Evolutionary conservation across 345 rosid genomes (phyloP), one percentile per base, ranked within the genome.

Genomic region (Raphanus raphanistrum): DNA sequence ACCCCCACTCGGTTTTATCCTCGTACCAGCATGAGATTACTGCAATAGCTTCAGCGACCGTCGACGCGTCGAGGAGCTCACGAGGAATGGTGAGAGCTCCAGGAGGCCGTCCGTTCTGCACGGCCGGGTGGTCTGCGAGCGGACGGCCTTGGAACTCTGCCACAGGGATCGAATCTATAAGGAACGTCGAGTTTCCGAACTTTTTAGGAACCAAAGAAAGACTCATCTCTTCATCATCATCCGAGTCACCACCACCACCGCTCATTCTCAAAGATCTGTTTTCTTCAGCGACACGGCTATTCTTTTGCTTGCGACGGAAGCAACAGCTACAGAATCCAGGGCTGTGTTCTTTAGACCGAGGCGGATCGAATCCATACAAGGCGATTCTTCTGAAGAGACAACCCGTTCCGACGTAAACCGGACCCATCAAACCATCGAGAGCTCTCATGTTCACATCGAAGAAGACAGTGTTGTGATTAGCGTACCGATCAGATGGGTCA

Each of bases 1-100:
- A 87, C 2, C 97, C 92, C 94, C 97, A 89, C 68, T 89, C 97
- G 0, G 92, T 91, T 83, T 84, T 88, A 66, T 91, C 97, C 77
- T 91, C 97, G 12, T 89, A 89, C 79, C 87, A 91, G 76, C 97
- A 91, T 9, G 97, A 91, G 70, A 91, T 87, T 11, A 88, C 92
- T 72, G 87, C 85, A 43, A 89, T 91, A 43, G 94, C 97, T 71
- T 89, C 92, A 0, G 97, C 93, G 68, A 89, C 94, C 11, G 97
- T 89, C 3, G 92, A 90, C 66, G 94, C 97, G 81, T 91, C 97
- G 4, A 89, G 75, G n/a, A 93, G 94, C 72, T 89, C 90, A 0
- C 97, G 87, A 8, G 93, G 94, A n/a, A 86, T 90, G 9, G 92
- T 88, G 58, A 91, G 90, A 41, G 97, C 86, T 6, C 92, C 94